Conservation (phyloP, 2,329 filamentous ascomycete species). For the Capronia americana region DNA sequence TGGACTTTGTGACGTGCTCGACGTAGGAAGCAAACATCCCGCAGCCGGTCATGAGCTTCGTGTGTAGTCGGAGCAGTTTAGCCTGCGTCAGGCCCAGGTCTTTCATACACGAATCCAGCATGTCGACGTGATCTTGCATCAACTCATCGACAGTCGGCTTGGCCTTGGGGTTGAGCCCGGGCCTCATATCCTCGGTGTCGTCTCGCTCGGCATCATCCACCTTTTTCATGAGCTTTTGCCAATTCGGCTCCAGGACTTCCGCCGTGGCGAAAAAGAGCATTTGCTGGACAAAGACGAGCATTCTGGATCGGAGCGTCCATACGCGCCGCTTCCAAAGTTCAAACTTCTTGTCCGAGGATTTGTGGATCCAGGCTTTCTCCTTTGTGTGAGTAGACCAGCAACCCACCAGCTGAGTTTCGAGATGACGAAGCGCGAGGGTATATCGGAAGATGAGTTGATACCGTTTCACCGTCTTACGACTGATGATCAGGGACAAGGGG, state of each 20-base stretch:
- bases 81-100: conserved; percentile 99
- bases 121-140: conserved; percentile 99
- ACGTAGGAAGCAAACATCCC: conserved; percentile 93
- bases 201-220: conserved; percentile 65
- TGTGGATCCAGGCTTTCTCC: conserved; percentile 80
- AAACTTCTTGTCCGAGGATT: conserved; percentile 72
- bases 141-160: conserved; percentile 90
- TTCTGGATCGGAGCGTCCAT: conserved; percentile 88
- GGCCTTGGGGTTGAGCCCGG: conserved; percentile 45
- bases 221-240: conserved; percentile 90
- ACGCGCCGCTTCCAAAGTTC: conserved; percentile 93
- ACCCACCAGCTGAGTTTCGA: conserved; percentile 83
- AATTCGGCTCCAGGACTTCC: conserved; percentile 97
- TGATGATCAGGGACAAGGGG: conserved; percentile 92
- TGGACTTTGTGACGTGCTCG: conserved; percentile 80
- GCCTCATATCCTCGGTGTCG: conserved; percentile 23
- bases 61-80: conserved; percentile 92
- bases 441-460: conserved; percentile 98
- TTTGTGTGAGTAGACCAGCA: conserved; percentile 92
- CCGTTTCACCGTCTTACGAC: conserved; percentile 92
- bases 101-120: conserved; percentile 95
- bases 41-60: conserved; percentile 95
- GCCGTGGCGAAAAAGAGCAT: conserved; percentile 95
- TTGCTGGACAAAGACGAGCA: conserved; percentile 97
- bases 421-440: conserved; percentile 83